Evolutionary conservation across 2,329 filamentous ascomycete genomes (phyloP), one percentile per base, ranked within the genome.

Genomic region (Hirsutella thompsonii): DNA sequence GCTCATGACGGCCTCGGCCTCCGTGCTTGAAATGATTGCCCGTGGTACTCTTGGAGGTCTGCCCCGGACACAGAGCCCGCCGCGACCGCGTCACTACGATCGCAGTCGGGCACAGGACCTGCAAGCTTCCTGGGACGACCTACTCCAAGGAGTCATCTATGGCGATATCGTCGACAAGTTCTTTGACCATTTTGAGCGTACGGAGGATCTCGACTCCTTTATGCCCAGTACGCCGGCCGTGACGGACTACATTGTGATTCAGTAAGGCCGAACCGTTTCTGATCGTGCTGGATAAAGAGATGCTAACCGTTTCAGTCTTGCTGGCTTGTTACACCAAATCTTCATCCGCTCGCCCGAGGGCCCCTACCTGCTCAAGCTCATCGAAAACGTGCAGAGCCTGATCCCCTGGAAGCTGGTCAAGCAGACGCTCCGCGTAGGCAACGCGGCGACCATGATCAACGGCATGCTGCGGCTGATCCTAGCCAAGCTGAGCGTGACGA

Each of bases 371-470:
- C 63, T 87, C 18, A 81, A 80, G 44, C 70, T 89, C 32, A 61
- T 86, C 23, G 78, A 81, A 42, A 84, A 76, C 47, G 69, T 81
- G 10, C 79, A 89, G 57, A 75, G 72, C 42, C 65, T 89, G 42
- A 62, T 87, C 0, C 84, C 84, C 0, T 90, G 88, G 55, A 69
- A 72, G 34, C 65, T 86, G 47, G 69, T 89, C 39, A 72, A 79
- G 44, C 82, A 89, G 56, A 86, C 83, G 0, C 63, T 92, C 4
- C 75, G 77, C 33, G 70, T 89, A 13, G 81, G 84, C 5, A 92
- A 90, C 54, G 83, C 83, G 0, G 83, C 83, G 1, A 83, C 78
- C 18, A 89, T 92, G 84, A 79, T 90, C 42, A 83, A 73, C 52
- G 83, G 72, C 43, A 79, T 90, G 70, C 71, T 84, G 56, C 73